A percentile compares a stretch with the other conserved stretches of the same genome.
Evolutionary conservation across 305 asterid genomes (phyloP).

Genomic region (Fraxinus ornus): DNA sequence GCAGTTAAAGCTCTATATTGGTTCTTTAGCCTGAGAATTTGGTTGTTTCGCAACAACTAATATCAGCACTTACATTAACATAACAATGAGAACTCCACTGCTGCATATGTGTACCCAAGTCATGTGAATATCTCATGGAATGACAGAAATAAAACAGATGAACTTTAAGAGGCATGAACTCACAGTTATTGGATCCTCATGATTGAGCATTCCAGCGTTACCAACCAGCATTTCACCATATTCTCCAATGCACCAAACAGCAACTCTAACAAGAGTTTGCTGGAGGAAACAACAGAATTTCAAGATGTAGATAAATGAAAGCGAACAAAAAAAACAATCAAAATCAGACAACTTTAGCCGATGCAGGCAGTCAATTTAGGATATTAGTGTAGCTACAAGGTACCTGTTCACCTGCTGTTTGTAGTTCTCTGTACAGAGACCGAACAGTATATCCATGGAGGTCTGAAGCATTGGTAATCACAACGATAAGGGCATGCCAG

Average conservation of each 20-base stretch:
- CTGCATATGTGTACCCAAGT: conserved; percentile 3
- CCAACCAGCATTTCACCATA: conserved; percentile 85
- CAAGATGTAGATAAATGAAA: conserved; percentile 15
- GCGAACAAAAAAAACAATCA: not conserved
- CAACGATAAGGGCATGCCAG: conserved; percentile 94
- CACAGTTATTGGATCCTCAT: conserved; percentile 86
- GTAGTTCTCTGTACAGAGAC: conserved; percentile 73
- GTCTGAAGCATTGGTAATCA: conserved; percentile 80
- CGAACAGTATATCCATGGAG: conserved; percentile 95
- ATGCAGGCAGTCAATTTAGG: not conserved
- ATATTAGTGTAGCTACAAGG: conserved; percentile 13
- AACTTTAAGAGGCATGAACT: conserved; percentile 41
- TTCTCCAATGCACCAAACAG: conserved; percentile 99
- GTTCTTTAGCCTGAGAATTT: not conserved
- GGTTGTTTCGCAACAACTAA: not conserved
- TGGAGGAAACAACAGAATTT: conserved; percentile 32
- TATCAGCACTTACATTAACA: not conserved
- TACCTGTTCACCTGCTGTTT: conserved; percentile 79
- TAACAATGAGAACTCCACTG: not conserved
- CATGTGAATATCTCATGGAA: conserved; percentile 5
- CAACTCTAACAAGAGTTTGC: conserved; percentile 93
- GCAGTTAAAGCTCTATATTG: not conserved
- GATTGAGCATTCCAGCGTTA: conserved; percentile 70
- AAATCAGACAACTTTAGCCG: not conserved
- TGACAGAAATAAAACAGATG: not conserved